phyloP scores from a whole-genome alignment of 306 rosid species.

The Neltuma alba region DNA sequence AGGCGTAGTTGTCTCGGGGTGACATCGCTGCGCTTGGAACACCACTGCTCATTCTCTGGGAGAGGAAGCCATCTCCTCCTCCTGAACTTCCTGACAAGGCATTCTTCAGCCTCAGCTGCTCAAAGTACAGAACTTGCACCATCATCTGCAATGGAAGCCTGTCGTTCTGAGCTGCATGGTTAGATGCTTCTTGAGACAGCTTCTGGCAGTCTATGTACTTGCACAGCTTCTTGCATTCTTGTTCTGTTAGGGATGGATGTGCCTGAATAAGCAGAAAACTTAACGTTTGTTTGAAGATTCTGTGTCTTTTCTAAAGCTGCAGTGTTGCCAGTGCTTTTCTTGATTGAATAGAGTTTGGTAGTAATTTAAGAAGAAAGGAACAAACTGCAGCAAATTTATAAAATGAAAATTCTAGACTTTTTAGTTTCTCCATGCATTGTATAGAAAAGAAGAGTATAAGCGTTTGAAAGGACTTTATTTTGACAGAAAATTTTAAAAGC shows the following conservation, averaged over 20 bases:
- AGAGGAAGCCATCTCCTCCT: conserved; percentile 63
- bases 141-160: conserved; percentile 78
- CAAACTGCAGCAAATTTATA: background rate
- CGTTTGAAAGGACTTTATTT: background rate
- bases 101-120: conserved; percentile 81
- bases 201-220: conserved; percentile 80
- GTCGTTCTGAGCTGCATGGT: conserved; percentile 87
- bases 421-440: background rate
- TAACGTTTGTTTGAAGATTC: background rate
- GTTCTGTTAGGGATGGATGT: conserved; percentile 69
- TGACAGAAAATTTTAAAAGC: background rate
- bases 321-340: background rate
- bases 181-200: conserved; percentile 92
- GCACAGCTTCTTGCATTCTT: conserved; percentile 77
- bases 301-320: background rate
- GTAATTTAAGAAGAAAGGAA: background rate
- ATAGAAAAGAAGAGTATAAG: background rate
- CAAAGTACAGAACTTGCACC: conserved; percentile 77
- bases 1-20: conserved; percentile 88
- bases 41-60: conserved; percentile 81
- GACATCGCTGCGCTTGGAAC: conserved; percentile 90
- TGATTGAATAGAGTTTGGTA: background rate
- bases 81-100: conserved; percentile 68
- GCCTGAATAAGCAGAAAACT: conserved; percentile 46
- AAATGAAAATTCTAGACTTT: background rate